Evolutionary conservation across 2,329 filamentous ascomycete genomes (phyloP).

Genomic region (Colletotrichum sp.): DNA sequence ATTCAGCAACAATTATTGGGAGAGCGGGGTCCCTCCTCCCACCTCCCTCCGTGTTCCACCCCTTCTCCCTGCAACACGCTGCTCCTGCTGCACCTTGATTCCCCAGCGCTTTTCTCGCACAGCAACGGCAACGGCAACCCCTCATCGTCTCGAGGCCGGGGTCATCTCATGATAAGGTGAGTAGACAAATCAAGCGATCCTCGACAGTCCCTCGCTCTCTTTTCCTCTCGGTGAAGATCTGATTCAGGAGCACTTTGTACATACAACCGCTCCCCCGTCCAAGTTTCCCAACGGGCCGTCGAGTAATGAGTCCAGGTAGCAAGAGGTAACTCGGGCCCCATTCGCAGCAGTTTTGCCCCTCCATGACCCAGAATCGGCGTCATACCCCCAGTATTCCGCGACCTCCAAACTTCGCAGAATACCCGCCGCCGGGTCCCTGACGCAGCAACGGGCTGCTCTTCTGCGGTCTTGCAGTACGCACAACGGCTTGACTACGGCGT

Average conservation of each 20-base stretch:
- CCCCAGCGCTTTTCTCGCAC: neutral
- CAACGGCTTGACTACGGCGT: neutral
- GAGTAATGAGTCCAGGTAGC: neutral
- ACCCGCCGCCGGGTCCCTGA: neutral
- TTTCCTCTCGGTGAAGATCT: neutral
- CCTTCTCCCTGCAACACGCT: neutral
- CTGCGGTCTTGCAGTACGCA: neutral
- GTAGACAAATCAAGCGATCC: neutral
- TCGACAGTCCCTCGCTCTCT: neutral
- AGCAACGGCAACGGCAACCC: neutral
- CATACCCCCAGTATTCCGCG: conserved; percentile 17
- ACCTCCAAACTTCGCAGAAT: neutral
- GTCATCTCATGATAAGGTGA: neutral
- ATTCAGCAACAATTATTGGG: neutral
- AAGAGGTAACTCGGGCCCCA: neutral
- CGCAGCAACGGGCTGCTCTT: neutral
- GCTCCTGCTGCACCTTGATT: neutral
- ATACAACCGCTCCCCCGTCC: neutral
- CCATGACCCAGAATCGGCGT: conserved; percentile 20
- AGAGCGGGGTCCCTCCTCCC: neutral
- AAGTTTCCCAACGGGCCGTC: neutral
- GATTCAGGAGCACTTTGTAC: neutral
- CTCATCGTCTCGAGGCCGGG: neutral
- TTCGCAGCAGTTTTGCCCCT: conserved; percentile 3
- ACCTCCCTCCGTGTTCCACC: neutral